Percentiles rank a stretch among this genome's conserved stretches.
These are phyloP conservation scores for Leptodermis oblonga DNA, from an alignment of 257 asterid species.

Conservation along the genomic window DNA sequence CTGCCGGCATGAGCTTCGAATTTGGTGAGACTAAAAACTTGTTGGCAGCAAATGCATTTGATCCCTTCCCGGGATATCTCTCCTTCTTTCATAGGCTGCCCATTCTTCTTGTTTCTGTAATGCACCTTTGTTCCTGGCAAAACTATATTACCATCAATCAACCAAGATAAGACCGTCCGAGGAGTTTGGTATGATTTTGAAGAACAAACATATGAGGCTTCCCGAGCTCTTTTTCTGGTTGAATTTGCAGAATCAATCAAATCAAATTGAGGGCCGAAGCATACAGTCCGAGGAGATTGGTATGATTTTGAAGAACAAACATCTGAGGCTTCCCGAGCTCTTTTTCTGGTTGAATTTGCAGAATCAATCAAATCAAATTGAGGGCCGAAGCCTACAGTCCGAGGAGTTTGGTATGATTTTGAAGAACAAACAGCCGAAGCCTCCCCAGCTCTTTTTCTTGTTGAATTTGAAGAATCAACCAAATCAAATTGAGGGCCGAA, in stretches of 20 bases:
- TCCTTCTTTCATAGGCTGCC: constrained; percentile 49
- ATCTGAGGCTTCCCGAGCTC: neutral
- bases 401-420: constrained; percentile 55
- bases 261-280: no score
- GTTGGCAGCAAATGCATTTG: constrained; percentile 69
- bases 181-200: constrained; percentile 52
- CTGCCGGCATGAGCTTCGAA: constrained; percentile 85
- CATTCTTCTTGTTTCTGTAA: constrained; percentile 41
- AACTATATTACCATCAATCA: constrained; percentile 70
- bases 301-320: constrained; percentile 40
- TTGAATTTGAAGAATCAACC: neutral
- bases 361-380: neutral
- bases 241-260: neutral
- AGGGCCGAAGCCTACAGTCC: no score
- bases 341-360: neutral
- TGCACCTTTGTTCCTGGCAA: constrained; percentile 63
- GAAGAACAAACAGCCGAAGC: constrained; percentile 18
- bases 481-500: no score
- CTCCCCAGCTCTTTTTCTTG: neutral
- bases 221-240: neutral
- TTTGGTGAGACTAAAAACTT: constrained; percentile 43
- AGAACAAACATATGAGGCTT: constrained; percentile 20
- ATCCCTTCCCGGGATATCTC: constrained; percentile 78
- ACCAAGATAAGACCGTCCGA: constrained; percentile 66
- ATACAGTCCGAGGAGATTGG: constrained; percentile 55